Base-by-base conservation (phyloP, 345 rosid genomes). In the Mallotus nudiflorus region DNA sequence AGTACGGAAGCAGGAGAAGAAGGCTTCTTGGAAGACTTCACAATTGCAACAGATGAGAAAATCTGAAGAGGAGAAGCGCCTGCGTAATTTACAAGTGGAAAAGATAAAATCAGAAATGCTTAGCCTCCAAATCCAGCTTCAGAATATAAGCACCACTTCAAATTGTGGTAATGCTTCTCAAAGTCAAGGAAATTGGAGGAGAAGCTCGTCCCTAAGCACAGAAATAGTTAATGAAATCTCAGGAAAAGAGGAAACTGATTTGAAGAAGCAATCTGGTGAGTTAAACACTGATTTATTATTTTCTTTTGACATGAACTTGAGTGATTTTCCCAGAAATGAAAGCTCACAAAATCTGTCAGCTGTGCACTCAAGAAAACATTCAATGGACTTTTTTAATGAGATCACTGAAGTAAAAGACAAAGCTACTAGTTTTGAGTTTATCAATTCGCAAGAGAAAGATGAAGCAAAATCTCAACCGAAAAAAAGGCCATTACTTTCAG, bases 31-130 rank as follows among this genome's bases (percentile, higher is more conserved):
- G 86, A 83, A 80, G 56, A 80, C 83, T 33, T 75, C 72, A 51
- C 86, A 80, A 46, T 69, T 83, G 68, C 86, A 75, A 55, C 73
- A 75, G 49, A 80, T 83, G 57, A 77, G 80, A 37, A 73, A 58
- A 67, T 75, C 82, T 9, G 83, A 80, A 75, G 86, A 83, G 67
- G 75, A 73, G 74, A 83, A 83, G 69, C 67, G 74, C 62, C 59
- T 74, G 65, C 82, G 83, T 10, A 83, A 83, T 70, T 69, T 80
- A 25, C 86, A 83, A 50, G 86, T 83, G 25, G 86, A 83, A 50
- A 80, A 83, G 75, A 80, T 83, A 77, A 83, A 83, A 67, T 83
- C 86, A 8, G 86, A 83, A 74, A 75, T 83, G 86, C 83, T 80
- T 29, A 77, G 80, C 79, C 75, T 82, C 62, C 83, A 79, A 64